A percentile compares a stretch with the other conserved stretches of the same genome.
These are phyloP conservation scores for Xylaria scruposa DNA, from an alignment of 495 filamentous ascomycete genomes.

Conservation along the genomic window DNA sequence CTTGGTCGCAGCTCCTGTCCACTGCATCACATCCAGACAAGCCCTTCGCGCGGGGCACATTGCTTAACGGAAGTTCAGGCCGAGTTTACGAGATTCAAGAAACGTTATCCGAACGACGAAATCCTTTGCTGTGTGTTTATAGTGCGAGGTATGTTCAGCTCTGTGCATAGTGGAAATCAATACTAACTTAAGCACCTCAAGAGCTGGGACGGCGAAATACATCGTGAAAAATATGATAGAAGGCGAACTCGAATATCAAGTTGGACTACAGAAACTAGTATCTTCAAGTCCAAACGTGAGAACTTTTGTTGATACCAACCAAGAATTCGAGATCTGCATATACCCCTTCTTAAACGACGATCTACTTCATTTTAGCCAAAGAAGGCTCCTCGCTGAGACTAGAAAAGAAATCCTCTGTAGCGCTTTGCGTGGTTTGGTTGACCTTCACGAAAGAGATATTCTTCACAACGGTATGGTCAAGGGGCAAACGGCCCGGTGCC, in stretches of 20 bases:
- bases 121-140: slow-evolving; percentile 39
- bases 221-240: slow-evolving; percentile 25
- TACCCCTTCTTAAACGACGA: slow-evolving; percentile 20
- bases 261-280: slow-evolving; percentile 16
- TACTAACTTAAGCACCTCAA: slow-evolving; percentile 18
- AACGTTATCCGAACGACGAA: slow-evolving; percentile 27
- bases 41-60: slow-evolving; percentile 30
- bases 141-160: slow-evolving; percentile 32
- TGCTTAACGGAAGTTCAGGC: slow-evolving; percentile 34
- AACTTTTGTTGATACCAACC: slow-evolving; percentile 21
- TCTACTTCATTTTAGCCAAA: slow-evolving; percentile 28
- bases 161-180: background rate
- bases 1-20: slow-evolving; percentile 1
- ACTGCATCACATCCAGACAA: slow-evolving; percentile 7
- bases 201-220: slow-evolving; percentile 13
- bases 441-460: slow-evolving; percentile 25
- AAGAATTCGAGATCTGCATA: slow-evolving; percentile 17
- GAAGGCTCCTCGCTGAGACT: slow-evolving; percentile 10
- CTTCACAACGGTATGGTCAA: slow-evolving; percentile 6
- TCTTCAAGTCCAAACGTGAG: slow-evolving; percentile 21
- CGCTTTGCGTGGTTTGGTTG: slow-evolving; percentile 18
- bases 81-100: slow-evolving; percentile 35
- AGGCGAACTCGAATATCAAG: slow-evolving; percentile 21
- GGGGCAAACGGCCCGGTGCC: background rate
- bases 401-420: slow-evolving; percentile 25